Evolutionary conservation across 106 monocot genomes (phyloP).

Genomic region (Dendrobium catenatum): DNA sequence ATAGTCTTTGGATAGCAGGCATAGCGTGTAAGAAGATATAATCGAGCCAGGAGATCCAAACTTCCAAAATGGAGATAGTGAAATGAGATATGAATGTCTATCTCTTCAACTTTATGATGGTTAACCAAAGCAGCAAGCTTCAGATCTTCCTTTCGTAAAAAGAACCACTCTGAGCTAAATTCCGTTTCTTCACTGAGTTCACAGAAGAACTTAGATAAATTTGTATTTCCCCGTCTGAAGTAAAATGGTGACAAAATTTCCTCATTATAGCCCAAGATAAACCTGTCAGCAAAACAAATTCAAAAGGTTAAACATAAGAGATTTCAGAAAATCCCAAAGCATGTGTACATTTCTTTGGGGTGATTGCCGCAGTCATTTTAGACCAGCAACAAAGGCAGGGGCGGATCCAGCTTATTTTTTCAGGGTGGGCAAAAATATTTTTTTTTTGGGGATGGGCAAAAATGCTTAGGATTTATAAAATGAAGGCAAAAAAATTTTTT

Average conservation of each 20-base stretch:
- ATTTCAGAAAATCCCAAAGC: background rate
- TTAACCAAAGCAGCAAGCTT: background rate
- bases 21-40: constrained; percentile 25
- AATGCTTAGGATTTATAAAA: no score
- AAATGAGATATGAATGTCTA: background rate
- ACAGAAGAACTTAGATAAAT: background rate
- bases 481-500: no score
- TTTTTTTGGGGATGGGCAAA: no score
- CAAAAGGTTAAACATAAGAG: background rate
- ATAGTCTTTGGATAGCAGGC: constrained; percentile 47
- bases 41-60: constrained; percentile 3
- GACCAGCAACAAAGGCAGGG: background rate
- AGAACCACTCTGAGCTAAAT: background rate
- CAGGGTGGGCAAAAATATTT: no score
- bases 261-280: background rate
- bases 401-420: no score
- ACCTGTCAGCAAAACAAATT: background rate
- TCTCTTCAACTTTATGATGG: constrained; percentile 9
- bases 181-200: constrained; percentile 9
- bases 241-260: constrained; percentile 1
- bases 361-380: background rate
- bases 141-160: constrained; percentile 1
- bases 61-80: background rate
- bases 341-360: background rate
- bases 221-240: constrained; percentile 4